phyloP scores from a whole-genome alignment of 2,329 filamentous ascomycete genomes.

The Penicillium brasilianum region DNA sequence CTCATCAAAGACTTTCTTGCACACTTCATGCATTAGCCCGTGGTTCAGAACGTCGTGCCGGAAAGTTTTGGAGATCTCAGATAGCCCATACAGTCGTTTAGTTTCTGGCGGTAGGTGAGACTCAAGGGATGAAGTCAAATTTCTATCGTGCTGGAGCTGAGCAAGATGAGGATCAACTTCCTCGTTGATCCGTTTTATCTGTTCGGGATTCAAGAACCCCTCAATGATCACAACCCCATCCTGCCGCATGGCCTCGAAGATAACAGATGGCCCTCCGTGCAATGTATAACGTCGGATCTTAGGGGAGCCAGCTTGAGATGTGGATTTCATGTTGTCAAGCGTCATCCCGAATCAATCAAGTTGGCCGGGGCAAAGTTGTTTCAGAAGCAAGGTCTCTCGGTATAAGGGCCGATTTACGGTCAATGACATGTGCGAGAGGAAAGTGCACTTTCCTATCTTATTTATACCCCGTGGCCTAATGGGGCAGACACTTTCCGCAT shows the following conservation, averaged over 20 bases:
- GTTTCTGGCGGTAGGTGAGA: neutral
- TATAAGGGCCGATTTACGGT: too few relatives aligned
- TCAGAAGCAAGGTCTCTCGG: too few relatives aligned
- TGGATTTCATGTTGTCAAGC: too few relatives aligned
- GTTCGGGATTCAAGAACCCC: conserved; percentile 3
- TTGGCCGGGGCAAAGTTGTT: too few relatives aligned
- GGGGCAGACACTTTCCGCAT: too few relatives aligned
- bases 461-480: too few relatives aligned
- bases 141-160: neutral
- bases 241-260: neutral
- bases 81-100: neutral
- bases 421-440: too few relatives aligned
- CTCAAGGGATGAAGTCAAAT: neutral
- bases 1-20: neutral
- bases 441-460: too few relatives aligned
- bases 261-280: too few relatives aligned
- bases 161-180: conserved; percentile 7
- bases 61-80: neutral
- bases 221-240: conserved; percentile 3
- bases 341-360: too few relatives aligned
- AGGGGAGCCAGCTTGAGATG: too few relatives aligned
- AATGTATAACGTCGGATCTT: too few relatives aligned
- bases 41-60: neutral
- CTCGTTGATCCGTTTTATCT: neutral
- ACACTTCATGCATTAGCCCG: neutral